A percentile compares a stretch with the other conserved stretches of the same genome.
Evolutionary conservation across 495 filamentous ascomycete species (phyloP).

Genomic region (Pyrenopolyporus hunteri): DNA sequence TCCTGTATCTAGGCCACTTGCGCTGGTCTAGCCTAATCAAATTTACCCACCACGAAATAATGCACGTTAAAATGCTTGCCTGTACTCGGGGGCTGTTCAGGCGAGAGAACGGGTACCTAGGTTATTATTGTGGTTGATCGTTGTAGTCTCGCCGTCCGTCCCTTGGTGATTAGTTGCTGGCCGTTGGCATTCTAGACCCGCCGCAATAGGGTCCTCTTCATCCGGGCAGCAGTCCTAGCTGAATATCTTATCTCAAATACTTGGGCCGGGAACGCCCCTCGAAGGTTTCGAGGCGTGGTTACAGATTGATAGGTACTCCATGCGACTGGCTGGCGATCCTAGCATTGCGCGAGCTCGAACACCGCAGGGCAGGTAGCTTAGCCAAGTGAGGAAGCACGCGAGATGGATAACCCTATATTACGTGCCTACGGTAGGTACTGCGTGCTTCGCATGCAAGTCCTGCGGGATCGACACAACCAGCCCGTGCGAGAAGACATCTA

Average conservation of each 20-base stretch:
- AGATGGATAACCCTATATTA: slow-evolving; percentile 34
- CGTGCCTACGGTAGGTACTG: slow-evolving; percentile 28
- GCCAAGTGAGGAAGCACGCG: slow-evolving; percentile 23
- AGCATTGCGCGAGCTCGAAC: slow-evolving; percentile 16
- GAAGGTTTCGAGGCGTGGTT: slow-evolving; percentile 16
- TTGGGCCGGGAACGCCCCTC: slow-evolving; percentile 3
- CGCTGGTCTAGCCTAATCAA: slow-evolving; percentile 7
- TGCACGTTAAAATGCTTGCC: no score
- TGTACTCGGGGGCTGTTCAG: no score
- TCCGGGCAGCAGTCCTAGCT: slow-evolving; percentile 6
- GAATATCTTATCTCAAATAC: slow-evolving; percentile 18
- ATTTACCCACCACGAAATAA: slow-evolving; percentile 7
- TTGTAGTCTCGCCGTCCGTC: no score
- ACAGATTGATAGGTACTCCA: slow-evolving; percentile 21
- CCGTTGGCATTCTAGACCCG: slow-evolving; percentile 18
- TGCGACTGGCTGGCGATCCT: slow-evolving; percentile 18
- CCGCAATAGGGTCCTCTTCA: background rate
- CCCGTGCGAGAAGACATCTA: slow-evolving; percentile 26
- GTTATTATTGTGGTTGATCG: no score
- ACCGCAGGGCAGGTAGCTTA: slow-evolving; percentile 13
- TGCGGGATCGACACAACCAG: slow-evolving; percentile 26
- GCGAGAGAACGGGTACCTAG: no score
- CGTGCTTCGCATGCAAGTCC: slow-evolving; percentile 29
- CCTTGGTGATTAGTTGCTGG: slow-evolving; percentile 3
- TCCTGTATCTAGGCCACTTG: slow-evolving; percentile 29